Percentiles rank a stretch among this genome's conserved stretches.
Conservation (phyloP, 352 stramenopile genomes). For the Phytophthora sojae region DNA sequence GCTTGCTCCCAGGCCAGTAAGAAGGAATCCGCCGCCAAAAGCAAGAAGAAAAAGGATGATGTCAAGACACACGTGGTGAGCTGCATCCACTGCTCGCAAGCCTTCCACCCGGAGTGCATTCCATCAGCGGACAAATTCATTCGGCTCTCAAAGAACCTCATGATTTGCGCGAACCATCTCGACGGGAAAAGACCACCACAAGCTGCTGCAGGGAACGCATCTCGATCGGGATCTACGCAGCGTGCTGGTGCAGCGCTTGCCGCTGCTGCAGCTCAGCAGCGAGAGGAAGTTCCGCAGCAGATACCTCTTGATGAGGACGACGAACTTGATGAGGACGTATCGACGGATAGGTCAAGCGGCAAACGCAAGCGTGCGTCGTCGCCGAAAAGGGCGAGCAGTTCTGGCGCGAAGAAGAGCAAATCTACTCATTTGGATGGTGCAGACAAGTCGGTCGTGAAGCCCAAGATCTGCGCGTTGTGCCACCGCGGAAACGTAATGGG, state of each 20-base stretch:
- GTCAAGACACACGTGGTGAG: conserved; percentile 56
- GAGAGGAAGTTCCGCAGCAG: conserved; percentile 32
- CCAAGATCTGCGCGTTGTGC: conserved; percentile 70
- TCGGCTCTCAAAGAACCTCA: conserved; percentile 83
- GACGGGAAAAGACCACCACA: conserved; percentile 44
- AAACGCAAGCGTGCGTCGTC: conserved; percentile 44
- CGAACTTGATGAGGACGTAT: conserved; percentile 21
- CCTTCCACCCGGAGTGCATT: conserved; percentile 87
- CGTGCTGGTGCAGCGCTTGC: conserved; percentile 26
- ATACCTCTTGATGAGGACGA: conserved; percentile 45
- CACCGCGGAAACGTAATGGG: conserved; percentile 57
- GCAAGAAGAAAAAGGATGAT: conserved; percentile 45
- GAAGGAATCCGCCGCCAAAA: conserved; percentile 33
- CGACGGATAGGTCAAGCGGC: conserved; percentile 19
- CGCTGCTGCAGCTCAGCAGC: conserved; percentile 32
- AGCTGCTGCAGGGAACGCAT: conserved; percentile 14
- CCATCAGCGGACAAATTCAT: conserved; percentile 78
- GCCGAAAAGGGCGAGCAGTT: conserved; percentile 9
- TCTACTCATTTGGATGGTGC: conserved; percentile 2
- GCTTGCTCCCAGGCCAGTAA: conserved; percentile 54
- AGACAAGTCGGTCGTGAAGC: conserved; percentile 18
- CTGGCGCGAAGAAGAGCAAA: conserved; percentile 38
- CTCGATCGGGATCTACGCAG: conserved; percentile 7
- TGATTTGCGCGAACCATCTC: conserved; percentile 91
- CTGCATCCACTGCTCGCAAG: conserved; percentile 90